Evolutionary conservation across 805 yeast genomes (phyloP).

Genomic region (Metschnikowia hibisci): DNA sequence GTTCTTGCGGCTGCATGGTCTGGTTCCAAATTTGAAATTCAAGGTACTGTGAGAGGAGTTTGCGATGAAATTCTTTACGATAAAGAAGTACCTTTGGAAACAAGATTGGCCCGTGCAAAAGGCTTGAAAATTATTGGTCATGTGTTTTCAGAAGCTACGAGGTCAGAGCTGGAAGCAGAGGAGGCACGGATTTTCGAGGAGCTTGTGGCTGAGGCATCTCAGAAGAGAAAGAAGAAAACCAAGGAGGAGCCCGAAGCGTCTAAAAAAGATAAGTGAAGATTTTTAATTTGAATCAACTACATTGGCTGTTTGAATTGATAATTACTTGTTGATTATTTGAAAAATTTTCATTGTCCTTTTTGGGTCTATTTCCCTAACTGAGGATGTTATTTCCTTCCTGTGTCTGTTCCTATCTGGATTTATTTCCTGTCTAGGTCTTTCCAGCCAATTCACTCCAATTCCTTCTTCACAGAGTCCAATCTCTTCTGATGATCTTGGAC

Average conservation of each 20-base stretch:
- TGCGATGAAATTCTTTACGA: constrained; percentile 66
- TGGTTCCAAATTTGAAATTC: constrained; percentile 75
- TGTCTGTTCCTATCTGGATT: too few relatives aligned
- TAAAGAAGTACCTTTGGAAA: constrained; percentile 42
- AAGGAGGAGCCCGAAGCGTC: neutral
- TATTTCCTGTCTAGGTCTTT: neutral
- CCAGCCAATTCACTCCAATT: constrained; percentile 5
- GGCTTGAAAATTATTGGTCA: constrained; percentile 58
- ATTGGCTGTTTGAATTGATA: too few relatives aligned
- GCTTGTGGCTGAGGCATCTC: constrained; percentile 48
- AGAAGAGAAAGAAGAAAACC: constrained; percentile 36
- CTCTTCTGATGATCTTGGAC: constrained; percentile 58
- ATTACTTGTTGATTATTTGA: too few relatives aligned
- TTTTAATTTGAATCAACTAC: too few relatives aligned
- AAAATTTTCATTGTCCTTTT: too few relatives aligned
- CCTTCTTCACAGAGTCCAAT: constrained; percentile 47
- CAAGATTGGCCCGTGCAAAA: constrained; percentile 58
- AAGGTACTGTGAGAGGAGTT: constrained; percentile 65
- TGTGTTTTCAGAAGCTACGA: constrained; percentile 53
- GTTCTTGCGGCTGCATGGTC: constrained; percentile 83
- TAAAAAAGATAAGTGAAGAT: too few relatives aligned
- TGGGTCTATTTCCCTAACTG: too few relatives aligned
- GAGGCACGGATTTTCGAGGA: constrained; percentile 79
- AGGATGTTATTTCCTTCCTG: too few relatives aligned
- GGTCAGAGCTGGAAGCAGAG: constrained; percentile 67